Evolutionary conservation across 2,329 filamentous ascomycete species (phyloP).

Genomic region (Aspergillus sp.): DNA sequence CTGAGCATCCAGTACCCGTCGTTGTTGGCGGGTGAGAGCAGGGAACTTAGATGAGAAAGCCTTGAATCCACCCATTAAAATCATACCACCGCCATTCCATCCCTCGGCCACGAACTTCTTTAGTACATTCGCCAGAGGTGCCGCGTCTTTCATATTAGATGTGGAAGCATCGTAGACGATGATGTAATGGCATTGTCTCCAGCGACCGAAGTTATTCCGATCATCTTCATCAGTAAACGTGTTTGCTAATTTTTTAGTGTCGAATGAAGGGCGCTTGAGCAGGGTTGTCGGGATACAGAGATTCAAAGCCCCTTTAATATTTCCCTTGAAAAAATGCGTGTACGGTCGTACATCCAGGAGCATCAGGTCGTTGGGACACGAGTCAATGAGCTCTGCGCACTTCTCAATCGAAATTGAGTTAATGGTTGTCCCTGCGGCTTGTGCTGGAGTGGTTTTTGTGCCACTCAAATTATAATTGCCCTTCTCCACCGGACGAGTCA

Average conservation of each 20-base stretch:
- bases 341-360: slow-evolving; percentile 84
- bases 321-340: slow-evolving; percentile 73
- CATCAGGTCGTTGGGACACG: slow-evolving; percentile 57
- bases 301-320: slow-evolving; percentile 80
- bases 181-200: slow-evolving; percentile 73
- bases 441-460: background rate
- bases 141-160: slow-evolving; percentile 74
- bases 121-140: slow-evolving; percentile 78
- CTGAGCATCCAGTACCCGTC: slow-evolving; percentile 30
- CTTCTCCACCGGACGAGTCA: slow-evolving; percentile 12
- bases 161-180: slow-evolving; percentile 85
- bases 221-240: slow-evolving; percentile 76
- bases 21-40: slow-evolving; percentile 35
- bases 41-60: slow-evolving; percentile 70
- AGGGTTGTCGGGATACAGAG: slow-evolving; percentile 94
- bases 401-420: slow-evolving; percentile 52
- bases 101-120: slow-evolving; percentile 90
- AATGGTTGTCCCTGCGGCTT: slow-evolving; percentile 36
- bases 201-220: slow-evolving; percentile 70
- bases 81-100: slow-evolving; percentile 70
- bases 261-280: slow-evolving; percentile 86
- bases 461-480: background rate
- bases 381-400: slow-evolving; percentile 59
- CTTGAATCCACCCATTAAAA: slow-evolving; percentile 79
- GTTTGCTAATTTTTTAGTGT: slow-evolving; percentile 80